Conservation (phyloP, 2,329 filamentous ascomycete genomes). For the Purpureocillium takamizusanense region DNA sequence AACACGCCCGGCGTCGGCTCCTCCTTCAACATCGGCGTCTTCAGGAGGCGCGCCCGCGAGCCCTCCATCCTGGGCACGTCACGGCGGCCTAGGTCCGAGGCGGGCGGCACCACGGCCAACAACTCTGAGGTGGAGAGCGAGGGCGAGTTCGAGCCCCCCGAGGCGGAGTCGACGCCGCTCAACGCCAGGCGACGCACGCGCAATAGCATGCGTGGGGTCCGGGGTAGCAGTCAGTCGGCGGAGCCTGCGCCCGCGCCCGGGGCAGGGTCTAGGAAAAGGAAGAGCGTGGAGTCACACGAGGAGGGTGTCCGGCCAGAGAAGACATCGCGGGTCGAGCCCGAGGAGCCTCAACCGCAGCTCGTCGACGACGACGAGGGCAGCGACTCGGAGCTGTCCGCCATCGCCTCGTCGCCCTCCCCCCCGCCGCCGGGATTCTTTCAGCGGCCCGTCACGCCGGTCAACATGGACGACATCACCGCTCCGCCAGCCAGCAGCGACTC, state of each 20-base stretch:
- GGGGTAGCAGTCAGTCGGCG: not conserved
- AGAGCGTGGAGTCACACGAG: conserved; percentile 38
- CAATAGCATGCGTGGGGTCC: conserved; percentile 11
- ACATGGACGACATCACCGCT: conserved; percentile 41
- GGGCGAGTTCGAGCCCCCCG: conserved; percentile 42
- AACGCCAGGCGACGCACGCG: conserved; percentile 32
- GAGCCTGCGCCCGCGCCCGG: conserved; percentile 13
- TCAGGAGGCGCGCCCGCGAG: conserved; percentile 48
- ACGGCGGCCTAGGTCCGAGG: conserved; percentile 30
- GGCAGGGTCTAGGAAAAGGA: conserved; percentile 43
- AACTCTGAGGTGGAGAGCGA: conserved; percentile 31
- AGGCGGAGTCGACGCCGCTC: conserved; percentile 60
- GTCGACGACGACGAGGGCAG: conserved; percentile 19
- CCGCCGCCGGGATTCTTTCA: conserved; percentile 14
- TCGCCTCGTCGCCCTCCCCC: conserved; percentile 24
- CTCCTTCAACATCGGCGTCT: conserved; percentile 46
- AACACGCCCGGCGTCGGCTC: conserved; percentile 39
- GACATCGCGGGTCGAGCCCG: conserved; percentile 18
- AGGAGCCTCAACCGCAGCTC: conserved; percentile 5
- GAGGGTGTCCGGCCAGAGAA: conserved; percentile 27
- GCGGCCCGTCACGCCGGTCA: conserved; percentile 32
- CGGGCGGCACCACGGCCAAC: conserved; percentile 16
- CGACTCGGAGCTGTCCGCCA: conserved; percentile 27
- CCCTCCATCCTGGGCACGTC: conserved; percentile 51
- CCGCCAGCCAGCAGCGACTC: conserved; percentile 47